These are phyloP conservation scores for Colletotrichum australisinense DNA, from an alignment of 2,329 filamentous ascomycete species.

Conservation along the genomic window DNA sequence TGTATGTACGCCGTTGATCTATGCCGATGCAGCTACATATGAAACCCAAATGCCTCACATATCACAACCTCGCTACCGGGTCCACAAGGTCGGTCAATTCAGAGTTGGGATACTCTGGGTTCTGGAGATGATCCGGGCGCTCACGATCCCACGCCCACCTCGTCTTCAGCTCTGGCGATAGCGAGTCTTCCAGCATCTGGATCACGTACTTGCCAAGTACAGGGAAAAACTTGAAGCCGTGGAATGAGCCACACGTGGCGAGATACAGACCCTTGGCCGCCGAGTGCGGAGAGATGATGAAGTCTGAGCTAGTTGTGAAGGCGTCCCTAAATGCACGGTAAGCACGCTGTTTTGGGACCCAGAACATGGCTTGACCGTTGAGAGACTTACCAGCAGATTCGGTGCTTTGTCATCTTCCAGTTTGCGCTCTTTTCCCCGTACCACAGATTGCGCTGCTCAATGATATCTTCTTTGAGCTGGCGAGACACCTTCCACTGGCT, in stretches of 20 bases:
- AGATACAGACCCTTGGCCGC: conserved; percentile 66
- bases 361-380: not conserved
- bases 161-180: conserved; percentile 54
- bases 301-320: conserved; percentile 70
- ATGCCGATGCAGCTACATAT: not conserved
- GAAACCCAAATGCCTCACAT: not conserved
- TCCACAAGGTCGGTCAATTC: conserved; percentile 66
- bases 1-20: not conserved
- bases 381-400: conserved; percentile 73
- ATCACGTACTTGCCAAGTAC: conserved; percentile 71
- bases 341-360: not conserved
- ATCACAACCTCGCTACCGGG: conserved; percentile 43
- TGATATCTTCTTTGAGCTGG: conserved; percentile 67
- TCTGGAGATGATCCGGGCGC: conserved; percentile 61
- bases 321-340: conserved; percentile 65
- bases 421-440: conserved; percentile 66
- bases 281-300: conserved; percentile 70
- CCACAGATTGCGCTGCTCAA: conserved; percentile 66
- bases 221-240: conserved; percentile 76
- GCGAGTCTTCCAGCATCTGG: conserved; percentile 62
- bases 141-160: conserved; percentile 72
- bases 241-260: conserved; percentile 74
- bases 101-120: conserved; percentile 66
- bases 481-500: conserved; percentile 71
- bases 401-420: conserved; percentile 71